Evolutionary conservation across 768 basidiomycete species (phyloP), one percentile per base, ranked within the genome.

Genomic region (Phlebiopsis flavidoalba): DNA sequence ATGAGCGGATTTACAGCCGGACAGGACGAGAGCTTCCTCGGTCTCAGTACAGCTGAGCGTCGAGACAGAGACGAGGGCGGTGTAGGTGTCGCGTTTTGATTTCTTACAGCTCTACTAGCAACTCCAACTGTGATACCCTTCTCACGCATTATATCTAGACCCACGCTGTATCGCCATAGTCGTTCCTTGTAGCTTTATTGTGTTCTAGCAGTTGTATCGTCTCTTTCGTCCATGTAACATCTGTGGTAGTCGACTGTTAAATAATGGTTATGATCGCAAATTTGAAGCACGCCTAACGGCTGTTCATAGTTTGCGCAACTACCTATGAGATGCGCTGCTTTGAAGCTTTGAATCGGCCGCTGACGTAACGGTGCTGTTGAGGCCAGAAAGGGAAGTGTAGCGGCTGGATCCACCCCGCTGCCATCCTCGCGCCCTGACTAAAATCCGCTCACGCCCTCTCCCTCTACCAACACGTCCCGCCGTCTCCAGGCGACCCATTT

Each of bases 21-120:
- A 22, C 36, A 21, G 21, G 54, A 37, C 37, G 19, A 24, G 10
- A 55, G 54, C 40, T 37, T 55, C 36, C 43, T 55, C 24, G 54
- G 54, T 10, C 37, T 55, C 37, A 36, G 54, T 21, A 37, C n/a
- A 7, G 33, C 14, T 36, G 7, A 14, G n/a, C 3, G 40, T 19
- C 21, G 11, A 1, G 54, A 8, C n/a, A 17, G 52, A 17, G 33
- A 17, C 3, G 31, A 35, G 26, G 33, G 52, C 19, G 37, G 37
- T 17, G 54, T 55, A 6, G 54, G 54, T 26, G 40, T 55, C 21
- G 54, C 54, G 21, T 55, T 55, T 26, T 55, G 52, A 53, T 12
- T 36, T 53, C 19, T 31, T 31, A 31, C 26, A 31, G 26, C 6
- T 31, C 26, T 31, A 31, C 26, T 10, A 21, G 48, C 10, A 33